A percentile compares a stretch with the other conserved stretches of the same genome.
Evolutionary conservation across 2,329 filamentous ascomycete species (phyloP).

Genomic region (Microdochium trichocladiopsis): DNA sequence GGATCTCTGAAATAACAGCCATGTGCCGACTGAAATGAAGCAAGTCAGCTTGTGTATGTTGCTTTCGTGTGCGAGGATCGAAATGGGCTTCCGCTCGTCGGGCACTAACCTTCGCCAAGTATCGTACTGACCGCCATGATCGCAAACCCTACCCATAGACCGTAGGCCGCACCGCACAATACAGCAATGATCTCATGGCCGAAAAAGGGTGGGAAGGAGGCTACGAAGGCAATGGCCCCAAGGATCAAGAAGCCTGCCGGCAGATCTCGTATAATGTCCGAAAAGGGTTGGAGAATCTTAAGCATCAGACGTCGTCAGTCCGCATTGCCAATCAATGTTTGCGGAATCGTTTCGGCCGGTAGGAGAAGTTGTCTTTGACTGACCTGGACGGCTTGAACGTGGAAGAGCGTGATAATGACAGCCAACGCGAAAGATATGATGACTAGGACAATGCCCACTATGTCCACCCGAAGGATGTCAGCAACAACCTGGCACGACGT

Average conservation of each 20-base stretch:
- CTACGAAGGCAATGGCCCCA: background rate
- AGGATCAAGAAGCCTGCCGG: background rate
- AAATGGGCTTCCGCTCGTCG: too few species aligned
- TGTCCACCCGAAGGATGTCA: background rate
- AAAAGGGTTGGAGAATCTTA: background rate
- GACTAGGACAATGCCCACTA: background rate
- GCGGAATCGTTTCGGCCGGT: too few species aligned
- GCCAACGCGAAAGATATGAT: background rate
- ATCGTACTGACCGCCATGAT: background rate
- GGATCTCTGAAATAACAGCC: background rate
- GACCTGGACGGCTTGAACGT: background rate
- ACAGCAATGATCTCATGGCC: background rate
- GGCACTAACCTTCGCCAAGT: background rate
- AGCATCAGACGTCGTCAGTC: background rate
- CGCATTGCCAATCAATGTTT: background rate
- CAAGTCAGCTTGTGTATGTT: too few species aligned
- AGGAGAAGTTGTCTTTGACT: background rate
- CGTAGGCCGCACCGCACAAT: background rate
- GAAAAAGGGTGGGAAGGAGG: background rate
- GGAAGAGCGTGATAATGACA: background rate
- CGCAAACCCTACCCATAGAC: background rate
- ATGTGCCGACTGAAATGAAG: background rate
- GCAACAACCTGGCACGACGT: too few species aligned
- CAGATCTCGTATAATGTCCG: background rate
- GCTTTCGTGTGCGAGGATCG: too few species aligned